A percentile compares a stretch with the other conserved stretches of the same genome.
phyloP scores from a whole-genome alignment of 2,329 filamentous ascomycete genomes.

The Lojkania enalia region DNA sequence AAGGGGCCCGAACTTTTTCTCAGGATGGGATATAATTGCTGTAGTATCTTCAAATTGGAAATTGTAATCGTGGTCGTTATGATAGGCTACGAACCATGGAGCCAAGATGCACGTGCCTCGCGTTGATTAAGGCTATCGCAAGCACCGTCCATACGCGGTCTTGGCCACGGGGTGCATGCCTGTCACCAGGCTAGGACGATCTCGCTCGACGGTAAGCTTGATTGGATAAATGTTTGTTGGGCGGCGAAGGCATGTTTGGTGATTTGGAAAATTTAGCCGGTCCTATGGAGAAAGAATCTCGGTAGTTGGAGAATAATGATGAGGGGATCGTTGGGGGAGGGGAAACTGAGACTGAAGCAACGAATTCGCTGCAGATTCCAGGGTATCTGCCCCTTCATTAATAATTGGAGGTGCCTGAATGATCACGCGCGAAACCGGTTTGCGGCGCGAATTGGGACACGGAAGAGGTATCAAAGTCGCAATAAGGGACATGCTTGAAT shows the following conservation, averaged over 20 bases:
- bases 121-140: conserved; percentile 17
- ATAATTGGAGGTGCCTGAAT: conserved; percentile 1
- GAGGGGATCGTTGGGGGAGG: conserved; percentile 20
- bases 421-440: not conserved
- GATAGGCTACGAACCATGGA: conserved; percentile 25
- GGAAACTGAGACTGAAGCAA: conserved; percentile 2
- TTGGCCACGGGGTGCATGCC: conserved; percentile 25
- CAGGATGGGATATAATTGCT: conserved; percentile 7
- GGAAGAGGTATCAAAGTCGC: too few relatives aligned
- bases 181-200: conserved; percentile 6
- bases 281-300: conserved; percentile 15
- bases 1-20: conserved; percentile 5
- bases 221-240: conserved; percentile 16
- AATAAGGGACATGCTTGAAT: too few relatives aligned
- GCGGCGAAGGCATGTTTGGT: conserved; percentile 5
- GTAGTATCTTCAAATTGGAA: conserved; percentile 23
- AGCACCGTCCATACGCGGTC: conserved; percentile 19
- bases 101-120: conserved; percentile 20
- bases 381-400: conserved; percentile 1
- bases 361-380: conserved; percentile 1
- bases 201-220: conserved; percentile 15
- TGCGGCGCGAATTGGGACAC: too few relatives aligned
- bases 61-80: conserved; percentile 17
- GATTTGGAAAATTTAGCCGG: conserved; percentile 24
- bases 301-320: conserved; percentile 23